These are phyloP conservation scores for Podospora australis DNA, from an alignment of 495 filamentous ascomycete species.

Conservation along the genomic window DNA sequence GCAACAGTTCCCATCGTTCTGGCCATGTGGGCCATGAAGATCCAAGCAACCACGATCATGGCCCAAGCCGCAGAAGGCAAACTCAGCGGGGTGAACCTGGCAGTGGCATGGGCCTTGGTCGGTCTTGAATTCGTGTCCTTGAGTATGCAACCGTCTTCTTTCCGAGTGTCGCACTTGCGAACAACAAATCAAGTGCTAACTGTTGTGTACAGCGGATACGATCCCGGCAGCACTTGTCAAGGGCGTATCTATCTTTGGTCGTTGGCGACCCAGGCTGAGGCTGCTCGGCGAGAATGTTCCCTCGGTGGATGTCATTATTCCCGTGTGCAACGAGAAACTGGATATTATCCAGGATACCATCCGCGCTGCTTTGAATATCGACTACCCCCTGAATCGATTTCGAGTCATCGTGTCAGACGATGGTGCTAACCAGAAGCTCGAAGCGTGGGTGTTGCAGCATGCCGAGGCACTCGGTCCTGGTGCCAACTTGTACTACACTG, in stretches of 20 bases:
- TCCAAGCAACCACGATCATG: neutral
- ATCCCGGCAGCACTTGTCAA: neutral
- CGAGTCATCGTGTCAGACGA: conserved; percentile 50
- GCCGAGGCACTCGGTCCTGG: conserved; percentile 24
- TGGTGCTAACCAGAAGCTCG: conserved; percentile 31
- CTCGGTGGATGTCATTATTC: conserved; percentile 47
- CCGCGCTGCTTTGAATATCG: conserved; percentile 38
- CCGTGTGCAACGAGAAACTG: conserved; percentile 46
- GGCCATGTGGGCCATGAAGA: neutral
- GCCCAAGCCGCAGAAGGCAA: neutral
- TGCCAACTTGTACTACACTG: conserved; percentile 41
- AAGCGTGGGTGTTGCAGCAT: conserved; percentile 19
- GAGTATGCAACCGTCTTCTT: too few species aligned
- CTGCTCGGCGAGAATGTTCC: conserved; percentile 39
- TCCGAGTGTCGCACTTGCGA: too few species aligned
- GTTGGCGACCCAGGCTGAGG: conserved; percentile 31
- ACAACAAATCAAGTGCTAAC: too few species aligned
- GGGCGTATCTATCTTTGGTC: neutral
- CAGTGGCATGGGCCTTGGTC: neutral
- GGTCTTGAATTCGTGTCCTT: too few species aligned
- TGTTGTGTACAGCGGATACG: neutral
- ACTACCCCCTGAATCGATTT: conserved; percentile 45
- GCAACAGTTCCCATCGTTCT: neutral
- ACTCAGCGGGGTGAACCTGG: neutral
- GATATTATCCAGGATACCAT: conserved; percentile 50